These are phyloP conservation scores for Antitrichia curtipendula DNA, from an alignment of 225 moss, liverwort and hornwort species.

Conservation along the genomic window DNA sequence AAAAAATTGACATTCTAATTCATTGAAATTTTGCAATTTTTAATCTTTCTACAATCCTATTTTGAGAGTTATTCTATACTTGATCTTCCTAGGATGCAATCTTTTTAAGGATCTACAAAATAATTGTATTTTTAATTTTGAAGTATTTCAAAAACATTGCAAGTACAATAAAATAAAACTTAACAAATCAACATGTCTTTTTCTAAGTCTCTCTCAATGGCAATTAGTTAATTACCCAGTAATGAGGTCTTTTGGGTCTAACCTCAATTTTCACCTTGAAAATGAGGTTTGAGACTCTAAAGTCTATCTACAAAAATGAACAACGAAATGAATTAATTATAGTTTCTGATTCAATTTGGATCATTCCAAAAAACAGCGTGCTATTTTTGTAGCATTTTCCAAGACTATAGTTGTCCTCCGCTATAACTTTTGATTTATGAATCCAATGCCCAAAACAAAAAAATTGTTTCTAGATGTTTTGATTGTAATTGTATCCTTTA, in stretches of 20 bases:
- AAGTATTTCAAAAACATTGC: not conserved
- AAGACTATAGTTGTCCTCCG: no score
- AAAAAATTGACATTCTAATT: no score
- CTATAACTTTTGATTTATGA: no score
- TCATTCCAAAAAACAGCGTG: no score
- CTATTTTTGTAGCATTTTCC: no score
- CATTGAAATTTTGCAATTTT: no score
- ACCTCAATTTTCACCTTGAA: not conserved
- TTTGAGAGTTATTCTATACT: not conserved
- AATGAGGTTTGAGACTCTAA: not conserved
- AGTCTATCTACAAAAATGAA: not conserved
- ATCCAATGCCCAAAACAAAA: no score
- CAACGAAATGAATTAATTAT: no score
- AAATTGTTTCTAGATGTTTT: no score
- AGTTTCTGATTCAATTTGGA: no score
- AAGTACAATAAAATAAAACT: not conserved
- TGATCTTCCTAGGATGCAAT: not conserved
- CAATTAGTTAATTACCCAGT: not conserved
- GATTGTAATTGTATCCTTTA: no score
- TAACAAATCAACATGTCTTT: not conserved
- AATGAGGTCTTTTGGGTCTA: not conserved
- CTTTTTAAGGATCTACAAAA: not conserved
- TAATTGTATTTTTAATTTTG: not conserved
- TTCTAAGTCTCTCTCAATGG: not conserved
- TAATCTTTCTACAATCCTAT: no score